A percentile compares a stretch with the other conserved stretches of the same genome.
Conservation (phyloP, 257 asterid genomes). For the Solanum boliviense region DNA sequence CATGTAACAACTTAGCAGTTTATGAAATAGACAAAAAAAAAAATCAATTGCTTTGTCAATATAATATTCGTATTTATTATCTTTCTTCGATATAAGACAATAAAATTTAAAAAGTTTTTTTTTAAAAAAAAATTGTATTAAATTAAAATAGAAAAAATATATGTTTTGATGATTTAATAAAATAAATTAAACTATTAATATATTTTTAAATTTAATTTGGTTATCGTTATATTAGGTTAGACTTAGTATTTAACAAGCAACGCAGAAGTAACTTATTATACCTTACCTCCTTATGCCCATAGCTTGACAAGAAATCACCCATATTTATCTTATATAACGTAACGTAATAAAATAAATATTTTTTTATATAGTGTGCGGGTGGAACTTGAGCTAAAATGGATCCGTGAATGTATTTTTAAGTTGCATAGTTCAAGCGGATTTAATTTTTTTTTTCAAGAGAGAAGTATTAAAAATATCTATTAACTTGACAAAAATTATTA, state of each 20-base stretch:
- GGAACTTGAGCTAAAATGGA: not conserved
- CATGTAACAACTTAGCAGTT: not conserved
- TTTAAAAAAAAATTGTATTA: too few species aligned
- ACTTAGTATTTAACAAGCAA: not conserved
- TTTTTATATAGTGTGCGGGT: too few species aligned
- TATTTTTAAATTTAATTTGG: too few species aligned
- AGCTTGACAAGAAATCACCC: not conserved
- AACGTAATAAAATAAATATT: not conserved
- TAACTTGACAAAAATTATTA: too few species aligned
- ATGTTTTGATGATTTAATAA: not conserved
- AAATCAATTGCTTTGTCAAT: too few species aligned
- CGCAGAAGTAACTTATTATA: too few species aligned
- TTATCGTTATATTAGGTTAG: not conserved
- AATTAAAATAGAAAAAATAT: too few species aligned
- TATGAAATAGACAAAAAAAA: not conserved
- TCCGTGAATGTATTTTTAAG: not conserved
- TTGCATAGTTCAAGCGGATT: not conserved
- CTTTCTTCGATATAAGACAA: not conserved
- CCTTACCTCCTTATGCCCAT: not conserved
- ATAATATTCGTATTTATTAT: too few species aligned
- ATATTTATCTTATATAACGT: not conserved
- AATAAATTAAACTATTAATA: too few species aligned
- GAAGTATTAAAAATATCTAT: not conserved
- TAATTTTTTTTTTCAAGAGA: accelerated
- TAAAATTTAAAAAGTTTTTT: too few species aligned